A percentile compares a stretch with the other conserved stretches of the same genome.
Conservation (phyloP, 495 filamentous ascomycete genomes). For the Entonaema liquescens region DNA sequence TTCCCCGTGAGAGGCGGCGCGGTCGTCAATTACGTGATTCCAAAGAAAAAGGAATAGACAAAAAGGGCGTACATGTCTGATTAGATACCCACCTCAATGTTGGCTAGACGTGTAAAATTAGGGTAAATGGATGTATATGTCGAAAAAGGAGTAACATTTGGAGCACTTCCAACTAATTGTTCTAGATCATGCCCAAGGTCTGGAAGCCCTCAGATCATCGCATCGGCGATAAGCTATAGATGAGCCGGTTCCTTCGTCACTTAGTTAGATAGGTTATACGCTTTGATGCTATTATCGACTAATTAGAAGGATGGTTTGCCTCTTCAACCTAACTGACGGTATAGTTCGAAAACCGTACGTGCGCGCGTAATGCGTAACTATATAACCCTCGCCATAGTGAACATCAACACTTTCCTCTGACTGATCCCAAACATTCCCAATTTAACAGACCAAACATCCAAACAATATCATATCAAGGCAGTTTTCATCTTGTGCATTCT, state of each 20-base stretch:
- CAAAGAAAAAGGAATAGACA: constrained; percentile 37
- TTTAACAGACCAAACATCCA: not conserved
- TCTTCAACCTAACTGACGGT: not conserved
- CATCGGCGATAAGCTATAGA: not conserved
- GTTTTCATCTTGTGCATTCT: no score
- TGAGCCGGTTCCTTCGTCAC: not conserved
- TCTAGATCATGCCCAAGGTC: not conserved
- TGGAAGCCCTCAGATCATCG: not conserved
- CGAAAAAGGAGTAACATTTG: not conserved
- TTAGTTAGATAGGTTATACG: not conserved
- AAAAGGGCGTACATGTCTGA: constrained; percentile 4
- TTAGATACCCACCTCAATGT: constrained; percentile 31
- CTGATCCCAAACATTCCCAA: not conserved
- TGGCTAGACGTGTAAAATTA: constrained; percentile 10
- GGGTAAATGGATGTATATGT: not conserved
- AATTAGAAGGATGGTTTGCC: not conserved
- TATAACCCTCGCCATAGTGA: not conserved
- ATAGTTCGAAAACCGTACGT: not conserved
- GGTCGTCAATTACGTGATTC: constrained; percentile 66
- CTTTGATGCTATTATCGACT: no score
- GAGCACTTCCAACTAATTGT: not conserved
- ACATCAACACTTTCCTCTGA: not conserved
- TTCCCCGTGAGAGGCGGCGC: constrained; percentile 62
- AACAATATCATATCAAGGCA: not conserved
- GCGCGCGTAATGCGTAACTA: not conserved